Base-by-base conservation (phyloP, 306 rosid genomes). In the Vigna mungo region DNA sequence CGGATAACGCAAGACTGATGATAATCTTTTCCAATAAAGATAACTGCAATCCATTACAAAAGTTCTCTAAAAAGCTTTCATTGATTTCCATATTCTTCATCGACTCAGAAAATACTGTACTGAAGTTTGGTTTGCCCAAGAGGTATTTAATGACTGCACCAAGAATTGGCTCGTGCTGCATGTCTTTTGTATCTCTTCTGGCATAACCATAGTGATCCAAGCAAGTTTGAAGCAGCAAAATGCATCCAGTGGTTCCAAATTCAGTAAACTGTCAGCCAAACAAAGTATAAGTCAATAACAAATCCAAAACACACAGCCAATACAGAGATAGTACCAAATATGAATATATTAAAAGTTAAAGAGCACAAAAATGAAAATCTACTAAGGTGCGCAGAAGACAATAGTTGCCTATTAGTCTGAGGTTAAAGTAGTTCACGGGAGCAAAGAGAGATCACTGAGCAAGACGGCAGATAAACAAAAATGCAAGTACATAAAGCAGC, bases 1-100 rank as follows among this genome's bases (percentile, higher is more conserved):
- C 97, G 41, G 94, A 88, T 79, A 96, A 80, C 25, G 99, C 94
- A 68, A 96, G 98, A 84, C 98, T 91, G 78, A 91, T 18, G 67
- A 84, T 83, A 85, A 93, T 87, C 80, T 86, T 93, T 81, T 96
- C 98, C 82, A 87, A 72, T 21, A 84, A 80, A 61, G 97, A 87
- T 76, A 96, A 83, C 60, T 86, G 87, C 16, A 92, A 80, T 73
- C 84, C 88, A 81, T 80, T 81, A 36, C 92, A 87, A 69, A 96
- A 82, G 61, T 80, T 83, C 74, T 84, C 90, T 5, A 96, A 78
- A 51, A 86, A 78, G 85, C 85, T 84, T 80, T 90, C 95, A 51
- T 72, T 87, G 87, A 91, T 84, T 76, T 89, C 99, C 49, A 80
- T 59, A 78, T 83, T 83, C 80, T 84, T 86, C 64, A 90, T 78